Evolutionary conservation across 2,329 filamentous ascomycete species (phyloP), one percentile per base, ranked within the genome.

Genomic region (Alternaria angustiovoidea): DNA sequence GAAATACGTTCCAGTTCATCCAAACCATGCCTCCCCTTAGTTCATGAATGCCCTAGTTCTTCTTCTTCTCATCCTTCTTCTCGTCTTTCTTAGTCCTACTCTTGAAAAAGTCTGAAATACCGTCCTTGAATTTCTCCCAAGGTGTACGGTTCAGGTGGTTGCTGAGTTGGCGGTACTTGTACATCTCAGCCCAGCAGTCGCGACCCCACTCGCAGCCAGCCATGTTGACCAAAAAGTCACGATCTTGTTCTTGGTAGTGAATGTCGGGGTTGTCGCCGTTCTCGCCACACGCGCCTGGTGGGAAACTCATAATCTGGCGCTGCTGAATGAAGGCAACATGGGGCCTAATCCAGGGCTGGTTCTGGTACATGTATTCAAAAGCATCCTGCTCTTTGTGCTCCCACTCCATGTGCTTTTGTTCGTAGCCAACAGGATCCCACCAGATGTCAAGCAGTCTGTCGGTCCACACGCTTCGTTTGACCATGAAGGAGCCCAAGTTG

Each of bases 371-470:
- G 80, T 96, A 91, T 81, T 97, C 94, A 42, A 99, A 82, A 2
- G 94, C 93, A 75, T 98, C 94, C 80, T 99, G 95, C 79, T 99
- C 95, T 78, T 98, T 98, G 83, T 99, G 95, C 74, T 95, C 94
- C 95, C 95, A 99, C 64, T 95, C 88, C 94, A 97, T 97, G 78
- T 99, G 95, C 77, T 93, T 96, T 81, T 99, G 95, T 81, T 99
- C 95, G 78, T 99, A 99, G 58, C 91, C 88, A 30, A 98, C 94
- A 0, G 95, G 95, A 73, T 99, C 95, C 95, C 95, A 99, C 95
- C 95, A 99, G 53, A 97, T 86, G 74, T 99, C 95, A 36, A 99
- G 86, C 18, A 99, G 82, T 5, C 93, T 90, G 72, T 98, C 94
- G 0, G 94, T 92, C 92, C 94, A 99, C 26, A 88, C 84, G 72